These are phyloP conservation scores for Ogataea neopini DNA, from an alignment of 805 yeast genomes.

Conservation along the genomic window DNA sequence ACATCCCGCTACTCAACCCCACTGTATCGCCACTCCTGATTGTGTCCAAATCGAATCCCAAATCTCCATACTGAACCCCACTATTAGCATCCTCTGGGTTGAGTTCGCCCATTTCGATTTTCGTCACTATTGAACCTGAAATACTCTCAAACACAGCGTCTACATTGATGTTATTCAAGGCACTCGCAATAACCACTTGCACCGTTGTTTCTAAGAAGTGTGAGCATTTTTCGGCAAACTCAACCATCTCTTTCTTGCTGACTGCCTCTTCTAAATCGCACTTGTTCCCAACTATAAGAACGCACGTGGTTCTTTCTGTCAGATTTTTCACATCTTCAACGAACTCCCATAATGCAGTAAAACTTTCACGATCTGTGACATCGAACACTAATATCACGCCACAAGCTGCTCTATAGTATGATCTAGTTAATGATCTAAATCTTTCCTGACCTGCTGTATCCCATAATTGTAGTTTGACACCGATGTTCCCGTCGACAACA, in stretches of 20 bases:
- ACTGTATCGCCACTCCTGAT: constrained; percentile 9
- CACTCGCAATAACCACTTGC: constrained; percentile 42
- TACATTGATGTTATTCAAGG: constrained; percentile 43
- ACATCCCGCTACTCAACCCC: neutral
- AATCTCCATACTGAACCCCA: constrained; percentile 51
- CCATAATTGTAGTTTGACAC: constrained; percentile 33
- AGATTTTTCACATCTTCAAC: constrained; percentile 34
- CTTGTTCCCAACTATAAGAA: constrained; percentile 39
- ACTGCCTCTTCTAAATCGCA: constrained; percentile 27
- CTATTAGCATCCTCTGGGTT: constrained; percentile 47
- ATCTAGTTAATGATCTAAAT: constrained; percentile 39
- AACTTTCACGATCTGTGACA: constrained; percentile 26
- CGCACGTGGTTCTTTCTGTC: constrained; percentile 30
- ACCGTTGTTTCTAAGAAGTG: constrained; percentile 32
- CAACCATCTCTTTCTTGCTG: constrained; percentile 14
- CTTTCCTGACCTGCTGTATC: constrained; percentile 28
- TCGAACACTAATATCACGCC: constrained; percentile 41
- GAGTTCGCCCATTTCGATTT: constrained; percentile 47
- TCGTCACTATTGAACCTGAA: constrained; percentile 43
- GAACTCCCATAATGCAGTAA: constrained; percentile 32
- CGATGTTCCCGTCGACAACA: constrained; percentile 21
- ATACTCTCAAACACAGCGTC: constrained; percentile 41
- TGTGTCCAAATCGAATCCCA: constrained; percentile 22
- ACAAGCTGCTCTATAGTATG: constrained; percentile 40
- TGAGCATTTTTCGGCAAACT: constrained; percentile 26